These are phyloP conservation scores for Penicillium rolfsii DNA, from an alignment of 2,329 filamentous ascomycete species.

Conservation along the genomic window DNA sequence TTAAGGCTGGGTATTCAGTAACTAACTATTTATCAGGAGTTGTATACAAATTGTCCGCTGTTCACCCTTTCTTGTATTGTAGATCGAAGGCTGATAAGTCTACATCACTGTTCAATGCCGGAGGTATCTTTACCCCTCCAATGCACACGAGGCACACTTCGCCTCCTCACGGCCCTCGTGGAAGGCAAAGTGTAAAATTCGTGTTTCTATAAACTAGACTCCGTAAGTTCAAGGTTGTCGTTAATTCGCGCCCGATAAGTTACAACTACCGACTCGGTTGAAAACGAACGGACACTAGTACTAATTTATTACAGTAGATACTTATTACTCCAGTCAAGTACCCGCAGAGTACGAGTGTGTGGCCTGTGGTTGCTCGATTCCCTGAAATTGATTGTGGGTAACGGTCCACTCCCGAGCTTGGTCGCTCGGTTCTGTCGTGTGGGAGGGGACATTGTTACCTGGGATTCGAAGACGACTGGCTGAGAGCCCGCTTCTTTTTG, in stretches of 20 bases:
- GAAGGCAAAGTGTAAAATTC: not conserved
- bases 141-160: not conserved
- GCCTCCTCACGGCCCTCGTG: not conserved
- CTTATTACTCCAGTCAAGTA: not conserved
- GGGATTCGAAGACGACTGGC: not conserved
- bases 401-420: conserved; percentile 9
- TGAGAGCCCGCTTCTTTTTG: not conserved
- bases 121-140: not conserved
- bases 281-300: not conserved
- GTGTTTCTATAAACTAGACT: not conserved
- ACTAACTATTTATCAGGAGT: too few species aligned
- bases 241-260: not conserved
- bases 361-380: conserved; percentile 16
- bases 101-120: too few species aligned
- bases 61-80: too few species aligned
- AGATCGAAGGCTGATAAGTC: too few species aligned
- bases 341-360: not conserved
- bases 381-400: conserved; percentile 23
- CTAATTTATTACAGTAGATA: not conserved
- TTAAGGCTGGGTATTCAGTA: too few species aligned
- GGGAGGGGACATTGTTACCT: too few species aligned
- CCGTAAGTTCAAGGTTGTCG: not conserved
- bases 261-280: not conserved
- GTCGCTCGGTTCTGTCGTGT: not conserved
- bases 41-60: too few species aligned